Base-by-base conservation (phyloP, 208 protist species). In the Borovskyia barvae region DNA sequence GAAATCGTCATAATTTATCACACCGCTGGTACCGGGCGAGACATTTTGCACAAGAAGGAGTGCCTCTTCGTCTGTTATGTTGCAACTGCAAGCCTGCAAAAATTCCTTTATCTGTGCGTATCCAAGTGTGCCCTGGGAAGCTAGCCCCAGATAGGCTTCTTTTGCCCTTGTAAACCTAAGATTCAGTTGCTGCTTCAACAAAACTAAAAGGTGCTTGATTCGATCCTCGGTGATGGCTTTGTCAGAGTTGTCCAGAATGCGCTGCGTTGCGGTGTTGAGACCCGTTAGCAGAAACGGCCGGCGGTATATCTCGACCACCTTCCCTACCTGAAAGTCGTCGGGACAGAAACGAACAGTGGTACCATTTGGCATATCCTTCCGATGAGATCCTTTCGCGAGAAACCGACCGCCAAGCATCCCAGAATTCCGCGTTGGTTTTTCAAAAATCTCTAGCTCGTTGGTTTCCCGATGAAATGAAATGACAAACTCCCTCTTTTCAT, bases 341-440 rank as follows among this genome's bases (percentile, higher is more conserved):
- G 80, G 72, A n/a, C 58, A 51, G 39, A 87, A 95, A 9, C 48
- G 81, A 22, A 75, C 68, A n/a, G 65, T 89, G 5, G 71, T 77
- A 14, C 85, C 85, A 50, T 93, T 82, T 0, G 70, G 65, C 45
- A 93, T 65, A 20, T 57, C 46, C 58, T 92, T 92, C 45, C 62
- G 75, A 61, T 96, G 75, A 43, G 76, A 49, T 5, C 80, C 82
- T 59, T 91, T 90, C 19, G 78, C 63, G 24, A 98, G 83, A 68
- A 97, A 98, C 9, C 87, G 85, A 2, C 95, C 95, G 19, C 78
- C 89, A 30, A 92, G 39, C 68, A 94, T 92, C 22, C 94, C 94
- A 0, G 88, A 90, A 70, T 97, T 97, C 14, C 83, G 68, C 24
- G 63, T 50, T 6, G 81, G 61, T 42, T 85, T 83, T 58, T 98